Conservation (phyloP, 2,329 filamentous ascomycete genomes). For the Didymosphaeria variabile region DNA sequence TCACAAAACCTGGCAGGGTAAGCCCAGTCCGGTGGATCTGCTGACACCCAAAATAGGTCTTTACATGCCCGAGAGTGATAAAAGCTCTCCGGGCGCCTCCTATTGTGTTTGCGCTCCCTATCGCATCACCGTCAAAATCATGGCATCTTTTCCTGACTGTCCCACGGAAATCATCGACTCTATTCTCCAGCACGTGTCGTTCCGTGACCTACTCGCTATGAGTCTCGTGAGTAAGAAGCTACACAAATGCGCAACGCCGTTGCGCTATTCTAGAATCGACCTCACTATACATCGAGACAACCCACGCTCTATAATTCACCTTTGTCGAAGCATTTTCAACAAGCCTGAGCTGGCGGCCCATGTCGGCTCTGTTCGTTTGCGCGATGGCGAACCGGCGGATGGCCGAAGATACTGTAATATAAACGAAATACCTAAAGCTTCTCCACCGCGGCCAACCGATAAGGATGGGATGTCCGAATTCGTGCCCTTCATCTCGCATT, state of each 20-base stretch:
- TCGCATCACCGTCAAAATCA: slow-evolving; percentile 4
- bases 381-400: slow-evolving; percentile 1
- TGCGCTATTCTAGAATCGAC: slow-evolving; percentile 1
- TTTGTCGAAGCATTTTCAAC: slow-evolving; percentile 7
- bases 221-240: neutral
- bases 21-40: neutral
- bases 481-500: slow-evolving; percentile 4
- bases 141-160: slow-evolving; percentile 1
- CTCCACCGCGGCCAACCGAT: neutral
- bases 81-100: neutral
- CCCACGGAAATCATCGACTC: slow-evolving; percentile 5
- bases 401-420: too few species aligned
- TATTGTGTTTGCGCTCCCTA: slow-evolving; percentile 2
- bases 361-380: neutral
- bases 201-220: slow-evolving; percentile 4
- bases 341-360: neutral
- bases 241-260: neutral
- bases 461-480: slow-evolving; percentile 7
- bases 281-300: neutral
- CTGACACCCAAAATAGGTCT: neutral
- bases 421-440: neutral
- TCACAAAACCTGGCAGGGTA: too few species aligned
- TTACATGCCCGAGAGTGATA: neutral
- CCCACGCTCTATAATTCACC: neutral
- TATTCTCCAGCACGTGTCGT: slow-evolving; percentile 4